A percentile compares a stretch with the other conserved stretches of the same genome.
These are phyloP conservation scores for Boletus bicolor DNA, from an alignment of 768 basidiomycete species.

Conservation along the genomic window DNA sequence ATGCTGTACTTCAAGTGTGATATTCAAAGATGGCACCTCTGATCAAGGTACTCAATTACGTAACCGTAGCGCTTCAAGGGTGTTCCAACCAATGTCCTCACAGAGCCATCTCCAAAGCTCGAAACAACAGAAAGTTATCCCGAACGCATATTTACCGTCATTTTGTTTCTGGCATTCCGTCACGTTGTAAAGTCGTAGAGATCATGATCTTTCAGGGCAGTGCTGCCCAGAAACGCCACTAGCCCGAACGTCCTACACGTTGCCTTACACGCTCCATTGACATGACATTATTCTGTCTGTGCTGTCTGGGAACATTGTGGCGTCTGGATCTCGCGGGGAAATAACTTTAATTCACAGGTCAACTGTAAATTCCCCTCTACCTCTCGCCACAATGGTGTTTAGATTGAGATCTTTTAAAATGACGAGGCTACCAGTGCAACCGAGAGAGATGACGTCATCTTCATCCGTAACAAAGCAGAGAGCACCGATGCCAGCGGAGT, in stretches of 20 bases:
- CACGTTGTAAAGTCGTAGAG: background rate
- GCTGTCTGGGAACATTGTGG: background rate
- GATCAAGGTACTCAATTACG: background rate
- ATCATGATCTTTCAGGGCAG: background rate
- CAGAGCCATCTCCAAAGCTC: background rate
- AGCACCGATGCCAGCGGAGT: background rate
- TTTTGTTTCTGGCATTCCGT: background rate
- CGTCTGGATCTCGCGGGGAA: background rate
- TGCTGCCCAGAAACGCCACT: background rate
- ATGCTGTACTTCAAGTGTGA: background rate
- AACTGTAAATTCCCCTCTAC: background rate
- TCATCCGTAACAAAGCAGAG: background rate
- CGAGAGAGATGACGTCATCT: too few relatives aligned
- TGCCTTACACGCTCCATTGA: background rate
- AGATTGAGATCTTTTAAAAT: too few relatives aligned
- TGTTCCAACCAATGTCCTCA: too few relatives aligned
- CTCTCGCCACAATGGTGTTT: background rate
- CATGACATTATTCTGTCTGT: background rate
- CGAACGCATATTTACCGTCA: too few relatives aligned
- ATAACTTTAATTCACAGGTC: background rate
- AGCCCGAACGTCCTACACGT: background rate
- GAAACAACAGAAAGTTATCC: background rate
- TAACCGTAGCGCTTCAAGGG: too few relatives aligned
- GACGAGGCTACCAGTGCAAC: too few relatives aligned
- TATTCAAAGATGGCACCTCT: background rate